Conservation (phyloP, 805 yeast genomes). For the Sungouiella blattae region DNA sequence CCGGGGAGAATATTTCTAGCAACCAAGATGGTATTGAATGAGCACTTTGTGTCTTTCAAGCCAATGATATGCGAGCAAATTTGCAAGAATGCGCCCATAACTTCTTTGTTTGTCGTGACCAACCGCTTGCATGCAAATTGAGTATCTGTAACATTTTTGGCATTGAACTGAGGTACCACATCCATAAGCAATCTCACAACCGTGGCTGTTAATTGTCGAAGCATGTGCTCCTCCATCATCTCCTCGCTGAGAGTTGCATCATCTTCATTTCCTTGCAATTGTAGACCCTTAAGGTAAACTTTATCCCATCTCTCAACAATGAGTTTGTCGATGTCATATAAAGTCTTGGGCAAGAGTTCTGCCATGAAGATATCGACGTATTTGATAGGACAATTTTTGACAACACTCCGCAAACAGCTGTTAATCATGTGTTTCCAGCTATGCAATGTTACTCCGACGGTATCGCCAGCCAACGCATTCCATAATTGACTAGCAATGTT, state of each 20-base stretch:
- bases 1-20: constrained; percentile 71
- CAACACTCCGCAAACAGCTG: constrained; percentile 78
- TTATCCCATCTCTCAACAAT: constrained; percentile 73
- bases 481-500: constrained; percentile 71
- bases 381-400: constrained; percentile 81
- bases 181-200: constrained; percentile 85
- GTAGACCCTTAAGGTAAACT: constrained; percentile 56
- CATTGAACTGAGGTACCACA: constrained; percentile 74
- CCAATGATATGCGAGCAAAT: constrained; percentile 72
- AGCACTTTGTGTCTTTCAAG: constrained; percentile 87
- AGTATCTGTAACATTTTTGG: constrained; percentile 49
- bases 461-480: constrained; percentile 82
- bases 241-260: constrained; percentile 92
- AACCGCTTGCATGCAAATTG: constrained; percentile 64
- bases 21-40: constrained; percentile 83
- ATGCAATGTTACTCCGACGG: constrained; percentile 85
- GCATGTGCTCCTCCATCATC: constrained; percentile 95
- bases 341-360: constrained; percentile 73
- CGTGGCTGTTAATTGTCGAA: constrained; percentile 90
- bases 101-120: constrained; percentile 58
- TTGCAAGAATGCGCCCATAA: constrained; percentile 75
- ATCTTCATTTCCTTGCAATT: constrained; percentile 55
- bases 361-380: constrained; percentile 67
- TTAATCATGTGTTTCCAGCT: constrained; percentile 97
- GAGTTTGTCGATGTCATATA: constrained; percentile 69